A percentile compares a stretch with the other conserved stretches of the same genome.
These are phyloP conservation scores for Hordeum pubiflorum DNA, from an alignment of 202 grass and related monocot species.

Conservation along the genomic window DNA sequence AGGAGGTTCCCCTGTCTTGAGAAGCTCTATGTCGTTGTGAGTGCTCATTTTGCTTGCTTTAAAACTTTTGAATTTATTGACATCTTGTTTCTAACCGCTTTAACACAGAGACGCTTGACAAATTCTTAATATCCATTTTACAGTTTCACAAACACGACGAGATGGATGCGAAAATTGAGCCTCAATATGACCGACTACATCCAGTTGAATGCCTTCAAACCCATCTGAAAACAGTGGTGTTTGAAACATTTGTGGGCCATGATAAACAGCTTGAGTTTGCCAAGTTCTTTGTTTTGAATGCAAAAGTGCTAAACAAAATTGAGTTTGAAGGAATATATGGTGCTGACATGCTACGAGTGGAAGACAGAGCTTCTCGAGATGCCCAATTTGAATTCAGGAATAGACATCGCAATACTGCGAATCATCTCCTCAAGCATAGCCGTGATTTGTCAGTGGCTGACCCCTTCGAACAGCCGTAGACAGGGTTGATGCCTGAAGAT, in stretches of 20 bases:
- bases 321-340: background rate
- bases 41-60: background rate
- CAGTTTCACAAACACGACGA: background rate
- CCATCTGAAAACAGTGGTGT: background rate
- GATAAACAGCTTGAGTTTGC: background rate
- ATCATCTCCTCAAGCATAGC: background rate
- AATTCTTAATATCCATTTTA: background rate
- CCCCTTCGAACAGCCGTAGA: background rate
- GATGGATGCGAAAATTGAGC: background rate
- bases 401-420: background rate
- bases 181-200: background rate
- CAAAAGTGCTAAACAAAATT: background rate
- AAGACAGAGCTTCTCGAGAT: background rate
- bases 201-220: background rate
- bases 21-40: background rate
- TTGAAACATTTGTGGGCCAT: background rate
- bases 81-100: background rate
- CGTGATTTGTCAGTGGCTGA: background rate
- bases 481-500: background rate
- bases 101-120: background rate
- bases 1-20: background rate
- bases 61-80: background rate
- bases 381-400: background rate
- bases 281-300: background rate
- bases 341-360: background rate